phyloP scores from a whole-genome alignment of 257 asterid genomes.

The Plantago major region DNA sequence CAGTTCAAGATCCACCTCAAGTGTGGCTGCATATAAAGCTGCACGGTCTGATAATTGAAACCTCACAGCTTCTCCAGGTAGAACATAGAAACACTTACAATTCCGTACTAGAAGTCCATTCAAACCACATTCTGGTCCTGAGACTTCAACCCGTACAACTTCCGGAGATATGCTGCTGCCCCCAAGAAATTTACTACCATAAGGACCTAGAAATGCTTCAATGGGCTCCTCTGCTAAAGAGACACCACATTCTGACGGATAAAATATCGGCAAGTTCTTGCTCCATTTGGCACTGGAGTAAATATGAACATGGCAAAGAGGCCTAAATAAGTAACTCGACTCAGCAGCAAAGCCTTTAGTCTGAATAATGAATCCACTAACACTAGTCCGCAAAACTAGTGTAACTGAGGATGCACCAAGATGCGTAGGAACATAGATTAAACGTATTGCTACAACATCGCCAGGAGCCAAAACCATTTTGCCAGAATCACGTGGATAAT shows the following conservation, averaged over 20 bases:
- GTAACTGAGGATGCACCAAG: not conserved
- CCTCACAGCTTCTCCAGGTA: conserved; percentile 63
- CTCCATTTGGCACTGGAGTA: not conserved
- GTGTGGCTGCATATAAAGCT: conserved; percentile 57
- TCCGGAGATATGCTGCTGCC: too few relatives aligned
- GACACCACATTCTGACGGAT: not conserved
- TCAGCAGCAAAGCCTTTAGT: not conserved
- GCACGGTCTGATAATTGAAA: conserved; percentile 51
- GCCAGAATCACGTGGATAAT: not conserved
- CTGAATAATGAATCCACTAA: not conserved
- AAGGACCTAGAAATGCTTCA: too few relatives aligned
- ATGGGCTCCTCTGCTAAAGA: not conserved
- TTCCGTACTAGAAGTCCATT: conserved; percentile 59
- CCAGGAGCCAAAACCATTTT: not conserved
- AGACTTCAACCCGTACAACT: conserved; percentile 38
- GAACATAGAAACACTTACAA: conserved; percentile 61
- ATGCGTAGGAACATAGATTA: not conserved
- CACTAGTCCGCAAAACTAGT: not conserved
- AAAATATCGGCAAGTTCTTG: not conserved
- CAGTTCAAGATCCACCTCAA: conserved; percentile 72
- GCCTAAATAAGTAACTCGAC: too few relatives aligned
- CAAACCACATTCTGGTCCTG: conserved; percentile 67
- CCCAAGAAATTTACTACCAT: too few relatives aligned
- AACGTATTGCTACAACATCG: too few relatives aligned
- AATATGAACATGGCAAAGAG: not conserved